Base-by-base conservation (phyloP, 2,329 filamentous ascomycete species). In the Sporothrix sp. region DNA sequence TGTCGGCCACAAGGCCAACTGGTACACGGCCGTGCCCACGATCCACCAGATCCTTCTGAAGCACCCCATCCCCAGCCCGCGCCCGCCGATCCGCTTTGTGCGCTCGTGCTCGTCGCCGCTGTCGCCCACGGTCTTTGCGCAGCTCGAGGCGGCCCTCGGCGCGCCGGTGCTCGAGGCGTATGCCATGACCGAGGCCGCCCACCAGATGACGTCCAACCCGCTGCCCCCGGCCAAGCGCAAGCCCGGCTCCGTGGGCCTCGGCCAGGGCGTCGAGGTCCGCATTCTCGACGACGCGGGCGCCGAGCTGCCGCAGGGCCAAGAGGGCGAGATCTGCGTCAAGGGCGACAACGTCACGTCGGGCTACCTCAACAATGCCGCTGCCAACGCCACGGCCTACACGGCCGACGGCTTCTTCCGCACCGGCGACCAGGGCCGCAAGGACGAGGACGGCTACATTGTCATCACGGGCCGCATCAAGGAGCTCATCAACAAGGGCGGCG, bases 391-490 rank as follows among this genome's bases (percentile, higher is more conserved):
- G 7, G 81, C 85, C 0, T 93, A 87, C 66, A 85, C 84, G 25
- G 72, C 77, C 56, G 72, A 73, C n/a, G 84, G 86, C 9, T 94
- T 87, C 71, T 94, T 95, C 77, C 78, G 87, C 58, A 94, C 88
- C 0, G 88, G 88, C 6, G 88, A 95, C 62, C 87, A 94, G 66
- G 88, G 88, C 45, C 85, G 84, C 68, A 75, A 80, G 63, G 87
- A 94, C 60, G 69, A 79, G 52, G 85, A 93, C 58, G 86, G 87
- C 53, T 94, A 93, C 63, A 71, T 95, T 10, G 75, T 86, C 61
- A 91, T 95, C 66, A 94, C 88, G 0, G 88, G 88, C n/a, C 76
- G 88, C 48, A 94, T 94, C 69, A 95, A 95, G 74, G 88, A 95
- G 68, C 73, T 95, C 48, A 94, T 95, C 72, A 89, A 89, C 69